phyloP scores from a whole-genome alignment of 345 rosid species.

The Corymbia maculata region DNA sequence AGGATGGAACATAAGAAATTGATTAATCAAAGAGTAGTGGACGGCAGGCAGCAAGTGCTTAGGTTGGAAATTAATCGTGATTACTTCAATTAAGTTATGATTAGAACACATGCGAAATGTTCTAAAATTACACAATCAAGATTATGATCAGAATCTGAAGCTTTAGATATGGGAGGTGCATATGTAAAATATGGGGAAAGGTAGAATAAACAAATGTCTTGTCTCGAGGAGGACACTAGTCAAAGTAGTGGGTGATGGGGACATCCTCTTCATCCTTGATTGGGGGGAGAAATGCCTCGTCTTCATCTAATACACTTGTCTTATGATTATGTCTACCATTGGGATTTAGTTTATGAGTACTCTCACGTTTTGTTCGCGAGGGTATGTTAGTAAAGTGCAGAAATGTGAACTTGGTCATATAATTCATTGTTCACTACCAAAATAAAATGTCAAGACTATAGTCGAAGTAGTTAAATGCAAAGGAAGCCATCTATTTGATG shows the following conservation, averaged over 20 bases:
- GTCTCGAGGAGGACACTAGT: background rate
- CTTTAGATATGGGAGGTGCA: background rate
- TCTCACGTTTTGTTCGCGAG: too few species aligned
- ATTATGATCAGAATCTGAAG: background rate
- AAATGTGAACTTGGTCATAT: background rate
- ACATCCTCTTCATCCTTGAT: background rate
- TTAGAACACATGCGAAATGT: accelerated
- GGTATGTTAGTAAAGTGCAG: background rate
- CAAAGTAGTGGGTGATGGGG: too few species aligned
- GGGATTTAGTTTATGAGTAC: background rate
- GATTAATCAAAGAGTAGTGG: too few species aligned
- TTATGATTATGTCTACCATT: background rate
- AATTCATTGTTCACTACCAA: background rate
- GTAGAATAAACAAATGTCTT: background rate
- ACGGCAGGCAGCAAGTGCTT: too few species aligned
- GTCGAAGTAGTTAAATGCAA: too few species aligned
- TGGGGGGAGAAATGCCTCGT: accelerated
- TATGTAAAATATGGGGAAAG: background rate
- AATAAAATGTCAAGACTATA: too few species aligned
- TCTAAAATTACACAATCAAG: background rate
- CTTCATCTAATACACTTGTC: background rate
- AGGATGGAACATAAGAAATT: too few species aligned
- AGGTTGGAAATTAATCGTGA: too few species aligned
- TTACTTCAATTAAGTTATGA: too few species aligned
- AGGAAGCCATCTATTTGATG: too few species aligned